Evolutionary conservation across 2,329 filamentous ascomycete genomes (phyloP).

Genomic region (Cladosporium velox): DNA sequence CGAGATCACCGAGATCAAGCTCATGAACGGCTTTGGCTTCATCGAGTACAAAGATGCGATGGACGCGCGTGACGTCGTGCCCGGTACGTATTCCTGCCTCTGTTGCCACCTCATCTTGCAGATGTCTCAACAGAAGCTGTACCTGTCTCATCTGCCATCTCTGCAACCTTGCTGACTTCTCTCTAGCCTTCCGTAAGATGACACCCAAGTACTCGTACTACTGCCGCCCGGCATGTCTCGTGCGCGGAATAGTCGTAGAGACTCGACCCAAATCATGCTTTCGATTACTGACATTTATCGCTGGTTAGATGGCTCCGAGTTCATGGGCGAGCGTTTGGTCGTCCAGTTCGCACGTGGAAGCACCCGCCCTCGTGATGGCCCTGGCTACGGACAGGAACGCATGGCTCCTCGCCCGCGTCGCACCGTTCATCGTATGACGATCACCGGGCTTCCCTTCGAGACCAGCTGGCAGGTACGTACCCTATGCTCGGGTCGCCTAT

Average conservation of each 20-base stretch:
- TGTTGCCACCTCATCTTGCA: constrained; percentile 22
- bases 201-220: constrained; percentile 20
- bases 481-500: not conserved
- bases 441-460: constrained; percentile 93
- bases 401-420: constrained; percentile 80
- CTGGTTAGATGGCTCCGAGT: constrained; percentile 83
- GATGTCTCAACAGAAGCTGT: constrained; percentile 22
- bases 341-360: constrained; percentile 97
- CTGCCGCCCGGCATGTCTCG: constrained; percentile 8
- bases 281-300: constrained; percentile 36
- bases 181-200: constrained; percentile 57
- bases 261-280: constrained; percentile 25
- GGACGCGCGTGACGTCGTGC: constrained; percentile 97
- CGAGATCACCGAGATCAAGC: constrained; percentile 97
- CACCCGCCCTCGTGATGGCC: constrained; percentile 60
- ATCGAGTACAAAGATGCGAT: constrained; percentile 99
- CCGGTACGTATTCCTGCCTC: constrained; percentile 65
- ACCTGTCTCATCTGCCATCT: constrained; percentile 21
- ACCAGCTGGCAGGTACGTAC: constrained; percentile 94
- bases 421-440: constrained; percentile 95
- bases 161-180: constrained; percentile 26
- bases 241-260: not conserved
- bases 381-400: constrained; percentile 59
- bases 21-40: constrained; percentile 99
- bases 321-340: constrained; percentile 96